These are phyloP conservation scores for Colletotrichum ledebouriae DNA, from an alignment of 2,329 filamentous ascomycete species.

Conservation along the genomic window DNA sequence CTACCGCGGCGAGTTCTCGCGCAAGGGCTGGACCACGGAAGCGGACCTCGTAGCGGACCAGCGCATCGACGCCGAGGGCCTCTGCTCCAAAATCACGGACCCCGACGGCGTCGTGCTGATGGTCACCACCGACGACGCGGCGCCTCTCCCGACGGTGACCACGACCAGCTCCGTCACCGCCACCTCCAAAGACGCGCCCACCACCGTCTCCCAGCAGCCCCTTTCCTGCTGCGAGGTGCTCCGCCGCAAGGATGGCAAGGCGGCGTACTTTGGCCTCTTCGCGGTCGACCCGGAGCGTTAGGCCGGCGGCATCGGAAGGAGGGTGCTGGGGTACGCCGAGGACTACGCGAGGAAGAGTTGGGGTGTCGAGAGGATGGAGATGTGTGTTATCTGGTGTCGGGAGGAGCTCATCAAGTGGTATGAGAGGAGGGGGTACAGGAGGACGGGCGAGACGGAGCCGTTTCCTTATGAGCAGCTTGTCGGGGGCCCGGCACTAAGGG, in stretches of 20 bases:
- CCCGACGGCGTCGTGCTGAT: constrained; percentile 55
- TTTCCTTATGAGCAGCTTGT: constrained; percentile 58
- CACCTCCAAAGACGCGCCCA: constrained; percentile 12
- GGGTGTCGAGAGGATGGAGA: constrained; percentile 54
- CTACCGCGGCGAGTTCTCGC: constrained; percentile 58
- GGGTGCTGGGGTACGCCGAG: constrained; percentile 58
- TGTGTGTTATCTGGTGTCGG: constrained; percentile 59
- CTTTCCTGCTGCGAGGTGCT: constrained; percentile 61
- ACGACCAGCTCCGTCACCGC: constrained; percentile 19
- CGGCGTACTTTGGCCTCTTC: constrained; percentile 61
- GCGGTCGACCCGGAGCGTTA: constrained; percentile 60
- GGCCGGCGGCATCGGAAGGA: constrained; percentile 58
- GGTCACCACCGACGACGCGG: constrained; percentile 48
- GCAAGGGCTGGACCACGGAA: constrained; percentile 62
- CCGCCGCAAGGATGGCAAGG: constrained; percentile 16
- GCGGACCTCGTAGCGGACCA: constrained; percentile 58
- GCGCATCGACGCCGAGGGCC: constrained; percentile 56
- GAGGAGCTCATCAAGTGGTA: constrained; percentile 63
- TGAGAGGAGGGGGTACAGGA: constrained; percentile 56
- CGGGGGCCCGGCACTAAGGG: constrained; percentile 53
- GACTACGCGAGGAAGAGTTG: constrained; percentile 51
- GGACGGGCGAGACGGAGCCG: constrained; percentile 54
- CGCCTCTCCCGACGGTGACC: not conserved
- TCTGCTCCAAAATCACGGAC: constrained; percentile 56
- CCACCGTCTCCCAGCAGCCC: constrained; percentile 39